Conservation (phyloP, 176 grass and related monocot genomes). For the Oryza nivara region DNA sequence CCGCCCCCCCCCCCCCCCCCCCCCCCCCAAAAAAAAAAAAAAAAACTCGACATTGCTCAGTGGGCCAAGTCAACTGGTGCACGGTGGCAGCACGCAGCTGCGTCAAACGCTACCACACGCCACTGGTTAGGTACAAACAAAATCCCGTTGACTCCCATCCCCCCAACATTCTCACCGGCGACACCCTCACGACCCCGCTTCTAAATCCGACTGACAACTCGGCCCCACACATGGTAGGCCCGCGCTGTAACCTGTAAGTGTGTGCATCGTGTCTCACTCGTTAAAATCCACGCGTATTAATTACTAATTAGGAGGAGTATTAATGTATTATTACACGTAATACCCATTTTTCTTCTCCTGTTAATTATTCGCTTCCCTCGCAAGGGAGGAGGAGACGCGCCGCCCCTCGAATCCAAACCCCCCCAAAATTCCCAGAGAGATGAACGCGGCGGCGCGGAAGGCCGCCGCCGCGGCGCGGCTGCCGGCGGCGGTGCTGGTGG, state of each 20-base stretch:
- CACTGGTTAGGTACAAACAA: neutral
- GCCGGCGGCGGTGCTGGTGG: conserved; percentile 33
- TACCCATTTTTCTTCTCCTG: neutral
- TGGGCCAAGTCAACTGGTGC: neutral
- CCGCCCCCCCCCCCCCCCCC: too few species aligned
- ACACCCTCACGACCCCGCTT: neutral
- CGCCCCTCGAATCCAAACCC: neutral
- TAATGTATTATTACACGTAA: neutral
- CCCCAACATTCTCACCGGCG: neutral
- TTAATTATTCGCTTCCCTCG: neutral
- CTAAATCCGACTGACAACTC: neutral
- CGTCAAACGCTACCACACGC: neutral
- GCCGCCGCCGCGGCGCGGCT: neutral
- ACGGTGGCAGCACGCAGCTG: neutral
- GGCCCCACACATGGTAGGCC: neutral
- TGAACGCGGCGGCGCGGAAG: conserved; percentile 51
- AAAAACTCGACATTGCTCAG: too few species aligned
- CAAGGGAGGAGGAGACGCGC: neutral
- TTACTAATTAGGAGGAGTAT: too few species aligned
- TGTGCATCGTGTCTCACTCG: too few species aligned
- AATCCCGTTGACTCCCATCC: neutral
- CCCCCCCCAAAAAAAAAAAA: too few species aligned
- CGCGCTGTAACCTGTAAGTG: neutral
- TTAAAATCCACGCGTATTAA: too few species aligned
- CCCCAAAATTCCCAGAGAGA: conserved; percentile 21